phyloP scores from a whole-genome alignment of 208 protist genomes.

The Trypanosoma rangeli region DNA sequence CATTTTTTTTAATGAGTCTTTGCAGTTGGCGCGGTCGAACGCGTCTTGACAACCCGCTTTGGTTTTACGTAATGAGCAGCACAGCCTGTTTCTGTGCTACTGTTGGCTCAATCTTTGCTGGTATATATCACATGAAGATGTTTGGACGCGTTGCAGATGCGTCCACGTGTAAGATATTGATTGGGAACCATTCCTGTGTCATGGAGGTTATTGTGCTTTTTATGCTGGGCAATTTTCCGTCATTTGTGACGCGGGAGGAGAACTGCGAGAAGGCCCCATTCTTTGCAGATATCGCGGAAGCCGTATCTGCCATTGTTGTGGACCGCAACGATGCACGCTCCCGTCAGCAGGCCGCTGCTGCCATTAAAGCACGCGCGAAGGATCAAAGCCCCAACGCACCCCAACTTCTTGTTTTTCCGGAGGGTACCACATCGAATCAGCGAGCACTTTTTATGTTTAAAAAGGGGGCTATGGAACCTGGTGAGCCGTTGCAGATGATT shows the following conservation, averaged over 20 bases:
- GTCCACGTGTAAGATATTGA: slow-evolving; percentile 65
- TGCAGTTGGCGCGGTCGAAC: slow-evolving; percentile 26
- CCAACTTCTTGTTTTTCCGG: slow-evolving; percentile 88
- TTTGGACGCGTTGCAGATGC: slow-evolving; percentile 57
- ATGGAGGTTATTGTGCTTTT: slow-evolving; percentile 75
- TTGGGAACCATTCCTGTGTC: slow-evolving; percentile 82
- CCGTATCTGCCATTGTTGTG: slow-evolving; percentile 67
- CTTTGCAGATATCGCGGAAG: slow-evolving; percentile 49
- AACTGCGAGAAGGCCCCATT: slow-evolving; percentile 59
- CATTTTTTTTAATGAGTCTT: slow-evolving; percentile 42
- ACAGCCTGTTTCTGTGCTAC: slow-evolving; percentile 32
- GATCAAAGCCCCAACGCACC: slow-evolving; percentile 35
- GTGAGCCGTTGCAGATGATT: slow-evolving; percentile 86
- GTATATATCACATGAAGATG: slow-evolving; percentile 58
- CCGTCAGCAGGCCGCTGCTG: slow-evolving; percentile 43
- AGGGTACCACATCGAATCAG: slow-evolving; percentile 86
- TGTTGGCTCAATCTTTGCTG: slow-evolving; percentile 41
- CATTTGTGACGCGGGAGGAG: slow-evolving; percentile 81
- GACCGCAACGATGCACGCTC: slow-evolving; percentile 67
- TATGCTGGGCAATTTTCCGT: slow-evolving; percentile 54
- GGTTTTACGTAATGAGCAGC: slow-evolving; percentile 49
- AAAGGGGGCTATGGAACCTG: slow-evolving; percentile 84
- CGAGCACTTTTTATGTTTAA: slow-evolving; percentile 78
- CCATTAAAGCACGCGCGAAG: slow-evolving; percentile 59
- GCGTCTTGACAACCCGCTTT: slow-evolving; percentile 42